Evolutionary conservation across 768 basidiomycete genomes (phyloP).

Genomic region (Termitomyces titanicus): DNA sequence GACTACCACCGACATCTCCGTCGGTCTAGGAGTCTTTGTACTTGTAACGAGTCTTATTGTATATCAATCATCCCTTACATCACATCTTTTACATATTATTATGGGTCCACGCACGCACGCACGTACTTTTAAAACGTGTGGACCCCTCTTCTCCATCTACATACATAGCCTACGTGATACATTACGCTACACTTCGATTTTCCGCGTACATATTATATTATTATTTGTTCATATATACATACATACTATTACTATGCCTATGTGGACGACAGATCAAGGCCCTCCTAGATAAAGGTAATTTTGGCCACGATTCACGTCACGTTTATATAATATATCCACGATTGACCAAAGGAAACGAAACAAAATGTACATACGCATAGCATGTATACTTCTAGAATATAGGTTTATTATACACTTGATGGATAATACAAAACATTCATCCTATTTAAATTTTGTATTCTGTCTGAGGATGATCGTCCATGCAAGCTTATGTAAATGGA

Average conservation of each 20-base stretch:
- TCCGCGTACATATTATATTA: background rate
- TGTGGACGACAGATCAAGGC: background rate
- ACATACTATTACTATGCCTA: background rate
- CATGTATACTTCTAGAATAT: no score
- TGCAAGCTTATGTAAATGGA: no score
- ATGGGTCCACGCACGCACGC: background rate
- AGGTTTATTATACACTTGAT: background rate
- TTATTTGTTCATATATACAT: background rate
- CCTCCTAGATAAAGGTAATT: background rate
- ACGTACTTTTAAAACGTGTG: background rate
- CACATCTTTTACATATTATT: background rate
- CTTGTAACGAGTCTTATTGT: background rate
- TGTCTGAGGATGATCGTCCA: no score
- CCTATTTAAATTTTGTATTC: background rate
- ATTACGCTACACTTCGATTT: background rate
- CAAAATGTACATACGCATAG: background rate
- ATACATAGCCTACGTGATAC: no score
- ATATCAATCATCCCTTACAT: background rate
- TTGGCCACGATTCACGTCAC: background rate
- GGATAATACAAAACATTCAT: background rate
- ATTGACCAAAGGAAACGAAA: background rate
- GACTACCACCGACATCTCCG: background rate
- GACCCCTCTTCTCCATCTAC: background rate
- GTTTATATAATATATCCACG: no score
- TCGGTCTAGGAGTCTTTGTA: background rate